These are phyloP conservation scores for Colletotrichum falcatum DNA, from an alignment of 2,329 filamentous ascomycete species.

Conservation along the genomic window DNA sequence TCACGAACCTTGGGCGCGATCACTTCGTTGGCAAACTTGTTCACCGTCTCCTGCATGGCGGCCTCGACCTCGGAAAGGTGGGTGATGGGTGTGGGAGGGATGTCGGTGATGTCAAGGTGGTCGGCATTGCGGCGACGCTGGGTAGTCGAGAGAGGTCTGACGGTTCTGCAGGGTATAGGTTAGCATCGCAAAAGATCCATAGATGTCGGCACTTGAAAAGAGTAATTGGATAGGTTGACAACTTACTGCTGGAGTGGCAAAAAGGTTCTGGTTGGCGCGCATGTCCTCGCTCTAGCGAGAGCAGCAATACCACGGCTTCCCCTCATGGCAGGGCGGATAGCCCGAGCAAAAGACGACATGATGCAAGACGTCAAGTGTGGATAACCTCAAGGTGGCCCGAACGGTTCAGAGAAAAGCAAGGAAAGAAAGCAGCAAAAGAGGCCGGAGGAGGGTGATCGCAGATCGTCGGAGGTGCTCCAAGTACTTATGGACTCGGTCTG, in stretches of 20 bases:
- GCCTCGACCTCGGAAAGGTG: slow-evolving; percentile 91
- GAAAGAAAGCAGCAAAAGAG: slow-evolving; percentile 24
- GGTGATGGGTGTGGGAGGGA: slow-evolving; percentile 91
- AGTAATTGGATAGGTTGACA: not conserved
- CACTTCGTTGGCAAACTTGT: slow-evolving; percentile 89
- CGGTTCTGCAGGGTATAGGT: slow-evolving; percentile 44
- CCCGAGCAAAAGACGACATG: slow-evolving; percentile 64
- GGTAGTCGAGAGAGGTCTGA: slow-evolving; percentile 72
- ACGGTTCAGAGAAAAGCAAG: not conserved
- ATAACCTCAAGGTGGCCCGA: not conserved
- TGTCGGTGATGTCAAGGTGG: slow-evolving; percentile 73
- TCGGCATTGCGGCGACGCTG: slow-evolving; percentile 62
- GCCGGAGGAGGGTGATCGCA: not conserved
- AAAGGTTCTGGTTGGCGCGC: slow-evolving; percentile 38
- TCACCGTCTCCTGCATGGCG: slow-evolving; percentile 89
- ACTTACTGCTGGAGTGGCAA: slow-evolving; percentile 49
- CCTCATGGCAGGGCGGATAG: slow-evolving; percentile 63
- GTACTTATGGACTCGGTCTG: slow-evolving; percentile 35
- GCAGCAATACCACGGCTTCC: slow-evolving; percentile 53
- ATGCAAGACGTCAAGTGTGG: slow-evolving; percentile 34
- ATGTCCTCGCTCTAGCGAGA: slow-evolving; percentile 45
- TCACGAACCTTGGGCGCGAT: slow-evolving; percentile 92
- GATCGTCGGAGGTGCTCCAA: slow-evolving; percentile 26
- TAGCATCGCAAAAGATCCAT: slow-evolving; percentile 2
- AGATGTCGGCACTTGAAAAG: not conserved